A percentile compares a stretch with the other conserved stretches of the same genome.
These are phyloP conservation scores for Vigna angularis DNA, from an alignment of 306 rosid species.

Conservation along the genomic window DNA sequence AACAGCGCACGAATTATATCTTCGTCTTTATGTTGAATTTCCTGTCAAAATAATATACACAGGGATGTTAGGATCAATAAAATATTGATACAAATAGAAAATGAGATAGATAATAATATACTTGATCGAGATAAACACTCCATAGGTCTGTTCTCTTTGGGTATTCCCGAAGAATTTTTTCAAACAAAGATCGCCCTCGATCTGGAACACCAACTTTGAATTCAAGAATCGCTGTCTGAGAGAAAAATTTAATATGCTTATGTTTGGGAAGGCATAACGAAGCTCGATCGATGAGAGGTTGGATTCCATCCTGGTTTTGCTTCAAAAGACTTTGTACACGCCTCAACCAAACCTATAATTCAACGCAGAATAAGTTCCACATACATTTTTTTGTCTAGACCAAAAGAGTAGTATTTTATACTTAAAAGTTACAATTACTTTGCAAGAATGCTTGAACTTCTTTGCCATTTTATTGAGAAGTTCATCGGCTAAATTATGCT, in stretches of 20 bases:
- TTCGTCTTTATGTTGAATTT: conserved; percentile 75
- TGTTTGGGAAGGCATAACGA: conserved; percentile 73
- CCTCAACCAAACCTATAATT: conserved; percentile 84
- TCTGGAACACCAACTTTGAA: conserved; percentile 87
- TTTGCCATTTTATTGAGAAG: conserved; percentile 81
- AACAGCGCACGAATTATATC: conserved; percentile 83
- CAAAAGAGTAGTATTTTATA: conserved; percentile 14
- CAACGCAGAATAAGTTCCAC: conserved; percentile 31
- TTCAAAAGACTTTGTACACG: conserved; percentile 65
- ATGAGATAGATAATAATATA: conserved; percentile 40
- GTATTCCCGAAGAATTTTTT: conserved; percentile 78
- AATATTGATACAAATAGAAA: background rate
- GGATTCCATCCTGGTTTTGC: conserved; percentile 68
- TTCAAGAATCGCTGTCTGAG: conserved; percentile 89
- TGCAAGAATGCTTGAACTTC: conserved; percentile 92
- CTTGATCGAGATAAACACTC: conserved; percentile 97
- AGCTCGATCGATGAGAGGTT: conserved; percentile 63
- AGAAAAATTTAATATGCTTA: conserved; percentile 78
- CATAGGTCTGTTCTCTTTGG: conserved; percentile 90
- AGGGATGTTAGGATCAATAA: conserved; percentile 32
- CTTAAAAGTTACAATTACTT: conserved; percentile 57
- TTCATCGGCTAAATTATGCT: conserved; percentile 71
- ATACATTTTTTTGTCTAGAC: background rate
- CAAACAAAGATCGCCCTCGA: conserved; percentile 88
- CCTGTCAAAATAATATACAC: conserved; percentile 55